phyloP scores from a whole-genome alignment of 108 stramenopile species.

The Schizochytrium sp. region DNA sequence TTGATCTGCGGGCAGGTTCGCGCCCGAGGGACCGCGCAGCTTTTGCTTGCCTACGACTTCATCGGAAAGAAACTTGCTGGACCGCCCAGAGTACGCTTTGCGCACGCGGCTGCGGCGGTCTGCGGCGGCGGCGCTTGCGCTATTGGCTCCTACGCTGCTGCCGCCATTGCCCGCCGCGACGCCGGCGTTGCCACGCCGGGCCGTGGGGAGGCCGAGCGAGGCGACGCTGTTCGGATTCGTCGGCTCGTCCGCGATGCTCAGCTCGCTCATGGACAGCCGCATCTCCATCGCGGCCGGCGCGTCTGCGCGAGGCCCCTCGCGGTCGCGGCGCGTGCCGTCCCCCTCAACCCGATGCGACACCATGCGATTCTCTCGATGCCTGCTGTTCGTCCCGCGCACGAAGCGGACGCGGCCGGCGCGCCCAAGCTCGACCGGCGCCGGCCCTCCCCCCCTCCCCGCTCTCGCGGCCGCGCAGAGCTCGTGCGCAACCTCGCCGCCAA shows the following conservation, averaged over 20 bases:
- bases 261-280: neutral
- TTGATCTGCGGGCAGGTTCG: neutral
- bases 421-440: too few species aligned
- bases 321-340: neutral
- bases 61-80: neutral
- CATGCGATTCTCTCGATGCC: too few species aligned
- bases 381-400: too few species aligned
- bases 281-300: neutral
- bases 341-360: neutral
- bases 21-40: neutral
- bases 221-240: too few species aligned
- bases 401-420: too few species aligned
- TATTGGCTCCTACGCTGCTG: neutral
- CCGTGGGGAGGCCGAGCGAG: too few species aligned
- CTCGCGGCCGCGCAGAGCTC: too few species aligned
- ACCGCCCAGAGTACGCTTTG: conserved; percentile 12
- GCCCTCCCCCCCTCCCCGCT: too few species aligned
- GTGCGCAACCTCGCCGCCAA: too few species aligned
- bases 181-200: neutral
- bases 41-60: neutral
- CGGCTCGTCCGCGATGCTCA: neutral
- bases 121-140: neutral
- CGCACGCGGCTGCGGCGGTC: neutral
- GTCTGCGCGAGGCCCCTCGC: neutral
- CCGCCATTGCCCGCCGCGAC: neutral